Evolutionary conservation across 2,329 filamentous ascomycete genomes (phyloP), one percentile per base, ranked within the genome.

Genomic region (Colletotrichum kahawae): DNA sequence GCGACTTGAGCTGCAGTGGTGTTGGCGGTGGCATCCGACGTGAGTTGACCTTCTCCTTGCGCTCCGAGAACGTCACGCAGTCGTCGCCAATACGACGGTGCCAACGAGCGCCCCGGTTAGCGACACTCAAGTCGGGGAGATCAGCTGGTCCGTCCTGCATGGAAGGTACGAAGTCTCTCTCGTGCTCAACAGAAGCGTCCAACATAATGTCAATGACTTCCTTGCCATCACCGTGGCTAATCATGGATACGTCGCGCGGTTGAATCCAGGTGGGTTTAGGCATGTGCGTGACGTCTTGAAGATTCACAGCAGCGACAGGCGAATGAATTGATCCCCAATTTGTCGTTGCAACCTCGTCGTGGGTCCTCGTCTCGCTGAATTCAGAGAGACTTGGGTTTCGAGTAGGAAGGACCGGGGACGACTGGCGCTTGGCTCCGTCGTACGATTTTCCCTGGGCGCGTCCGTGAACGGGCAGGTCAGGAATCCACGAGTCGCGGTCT

Each of bases 31-130:
- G 87, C 82, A 89, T 88, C 78, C 89, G 90, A 71, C 90, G 87
- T 24, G 85, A 85, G 51, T 84, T 85, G 7, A 80, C 81, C 69
- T 83, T 85, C 48, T 85, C 82, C 78, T 85, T 87, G 73, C 90
- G 87, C 43, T 86, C 85, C 2, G 92, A 92, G 78, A 93, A 93
- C 2, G 89, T 88, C 27, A 90, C 90, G 70, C 89, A 89, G 27
- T 88, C 84, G 59, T 93, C 90, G 29, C 92, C 92, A 63, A 93
- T 83, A 4, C 91, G 89, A 43, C 85, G 86, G 79, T 93, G 90
- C 87, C 90, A 92, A 51, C 77, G 77, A 67, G 16, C 77, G 18
- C 65, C 59, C 12, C 33, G n/a, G 24, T 66, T 36, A 18, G 31
- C 29, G 12, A 76, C 29, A 24, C 16, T 29, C 31, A 78, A 73